Conservation (phyloP, 805 yeast species). For the Lipomyces kockii region DNA sequence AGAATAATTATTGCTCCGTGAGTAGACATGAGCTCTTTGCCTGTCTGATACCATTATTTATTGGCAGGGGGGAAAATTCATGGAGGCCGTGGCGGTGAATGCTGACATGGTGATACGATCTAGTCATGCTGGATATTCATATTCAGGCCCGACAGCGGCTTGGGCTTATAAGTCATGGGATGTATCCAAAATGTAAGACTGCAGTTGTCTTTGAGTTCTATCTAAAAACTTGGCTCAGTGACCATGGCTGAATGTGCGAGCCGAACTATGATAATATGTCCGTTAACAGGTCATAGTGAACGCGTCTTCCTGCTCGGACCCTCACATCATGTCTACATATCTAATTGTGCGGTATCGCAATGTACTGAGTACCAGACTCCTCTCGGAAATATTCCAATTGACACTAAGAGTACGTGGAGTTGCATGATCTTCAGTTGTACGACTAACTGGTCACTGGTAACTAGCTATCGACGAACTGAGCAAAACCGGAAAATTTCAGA, state of each 20-base stretch:
- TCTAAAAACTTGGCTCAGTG: not conserved
- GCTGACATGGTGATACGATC: constrained; percentile 16
- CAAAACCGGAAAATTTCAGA: constrained; percentile 52
- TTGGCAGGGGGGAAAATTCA: not conserved
- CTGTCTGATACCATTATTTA: not conserved
- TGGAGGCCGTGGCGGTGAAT: not conserved
- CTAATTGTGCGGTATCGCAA: constrained; percentile 58
- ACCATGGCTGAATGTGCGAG: not conserved
- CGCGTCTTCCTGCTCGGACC: constrained; percentile 88
- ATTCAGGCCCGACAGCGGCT: constrained; percentile 77
- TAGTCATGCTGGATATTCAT: constrained; percentile 88
- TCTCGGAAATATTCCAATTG: constrained; percentile 73
- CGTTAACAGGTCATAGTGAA: constrained; percentile 38
- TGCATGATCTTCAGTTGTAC: not conserved
- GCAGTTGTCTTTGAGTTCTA: not conserved
- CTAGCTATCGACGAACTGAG: constrained; percentile 38
- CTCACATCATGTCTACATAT: constrained; percentile 85
- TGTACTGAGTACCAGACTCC: constrained; percentile 77
- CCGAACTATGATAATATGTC: not conserved
- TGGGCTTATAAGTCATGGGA: constrained; percentile 78
- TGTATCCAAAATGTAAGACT: constrained; percentile 49
- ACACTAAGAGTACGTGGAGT: constrained; percentile 48
- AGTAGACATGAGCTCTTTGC: constrained; percentile 29
- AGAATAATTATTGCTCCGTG: constrained; percentile 62
- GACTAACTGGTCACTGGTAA: not conserved